A percentile compares a stretch with the other conserved stretches of the same genome.
Conservation (phyloP, 208 protist genomes). For the Crithidia sp. region DNA sequence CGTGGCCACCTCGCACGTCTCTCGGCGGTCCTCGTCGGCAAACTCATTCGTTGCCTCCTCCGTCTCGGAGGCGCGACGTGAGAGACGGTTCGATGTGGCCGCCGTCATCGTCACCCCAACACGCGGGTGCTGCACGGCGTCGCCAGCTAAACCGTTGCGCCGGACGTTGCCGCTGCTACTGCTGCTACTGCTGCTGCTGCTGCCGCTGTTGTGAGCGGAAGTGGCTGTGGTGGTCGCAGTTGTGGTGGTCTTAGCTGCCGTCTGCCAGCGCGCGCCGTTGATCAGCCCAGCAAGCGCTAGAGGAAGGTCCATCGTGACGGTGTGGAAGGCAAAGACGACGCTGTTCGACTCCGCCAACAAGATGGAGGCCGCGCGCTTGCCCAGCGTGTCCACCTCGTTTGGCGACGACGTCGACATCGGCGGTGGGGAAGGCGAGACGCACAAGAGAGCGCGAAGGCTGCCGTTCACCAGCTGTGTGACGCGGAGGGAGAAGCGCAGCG, state of each 20-base stretch:
- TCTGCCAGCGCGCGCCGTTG: constrained; percentile 31
- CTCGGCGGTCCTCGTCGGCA: constrained; percentile 21
- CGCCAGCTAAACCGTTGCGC: background rate
- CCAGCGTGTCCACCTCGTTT: background rate
- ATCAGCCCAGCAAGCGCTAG: constrained; percentile 21
- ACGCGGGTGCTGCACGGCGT: background rate
- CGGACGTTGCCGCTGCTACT: background rate
- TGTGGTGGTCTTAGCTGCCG: background rate
- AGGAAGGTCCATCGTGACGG: constrained; percentile 27
- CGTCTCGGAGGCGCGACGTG: background rate
- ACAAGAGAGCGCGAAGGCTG: background rate
- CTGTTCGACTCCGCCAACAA: constrained; percentile 17
- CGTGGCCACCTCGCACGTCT: constrained; percentile 23
- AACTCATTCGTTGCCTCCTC: background rate
- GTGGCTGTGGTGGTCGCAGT: background rate
- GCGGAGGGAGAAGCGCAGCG: constrained; percentile 12
- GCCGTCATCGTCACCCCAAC: constrained; percentile 9
- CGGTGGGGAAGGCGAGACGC: background rate
- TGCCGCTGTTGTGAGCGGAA: background rate
- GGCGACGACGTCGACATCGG: background rate
- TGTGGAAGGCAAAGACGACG: constrained; percentile 20
- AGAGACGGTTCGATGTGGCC: too few relatives aligned
- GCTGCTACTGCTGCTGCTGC: background rate
- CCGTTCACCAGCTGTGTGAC: constrained; percentile 21
- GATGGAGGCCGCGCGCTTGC: constrained; percentile 4